Base-by-base conservation (phyloP, 768 basidiomycete species). In the Russula lepida region DNA sequence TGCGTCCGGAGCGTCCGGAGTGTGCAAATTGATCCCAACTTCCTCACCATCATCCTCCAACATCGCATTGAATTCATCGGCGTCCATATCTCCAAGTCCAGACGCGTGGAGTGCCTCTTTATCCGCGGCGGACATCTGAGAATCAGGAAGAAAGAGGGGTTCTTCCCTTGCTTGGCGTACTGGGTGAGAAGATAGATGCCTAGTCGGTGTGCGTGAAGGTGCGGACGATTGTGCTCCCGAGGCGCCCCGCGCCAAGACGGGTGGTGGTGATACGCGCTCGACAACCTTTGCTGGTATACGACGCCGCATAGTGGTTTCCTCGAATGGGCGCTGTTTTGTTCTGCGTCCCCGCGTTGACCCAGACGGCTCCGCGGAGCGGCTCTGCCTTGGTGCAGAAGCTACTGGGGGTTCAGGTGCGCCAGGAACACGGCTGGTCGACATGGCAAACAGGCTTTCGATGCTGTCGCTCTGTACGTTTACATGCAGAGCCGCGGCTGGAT, bases 381-480 rank as follows among this genome's bases (percentile, higher is more conserved):
- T 54, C 27, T 61, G 56, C 25, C 53, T 58, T 30, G 21, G 39
- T 35, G 30, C 48, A 32, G 59, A 27, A 35, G n/a, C 43, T 9
- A 48, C 55, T 30, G 46, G 46, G 8, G 57, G 52, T 21, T 35
- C 51, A 12, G 62, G 57, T 2, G 56, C 57, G 27, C 77, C 79
- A 25, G 79, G 80, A 30, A 80, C 76, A 59, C 84, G 81, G 68
- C 81, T 89, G 8, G 90, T 89, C 7, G 90, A 88, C 62, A 92
- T 85, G 27, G 89, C 86, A 68, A 91, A 91, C 33, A 91, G 77
- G 43, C 78, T 76, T 37, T 88, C 82, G 1, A 76, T 76, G 57
- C 77, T 76, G 66, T 92, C 88, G 9, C 82, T 79, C 68, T 88
- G 86, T 43, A 90, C 78, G 53, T 86, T 84, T 62, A 92, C 86